Base-by-base conservation (phyloP, 305 asterid genomes). In the Stenogyne calaminthoides region DNA sequence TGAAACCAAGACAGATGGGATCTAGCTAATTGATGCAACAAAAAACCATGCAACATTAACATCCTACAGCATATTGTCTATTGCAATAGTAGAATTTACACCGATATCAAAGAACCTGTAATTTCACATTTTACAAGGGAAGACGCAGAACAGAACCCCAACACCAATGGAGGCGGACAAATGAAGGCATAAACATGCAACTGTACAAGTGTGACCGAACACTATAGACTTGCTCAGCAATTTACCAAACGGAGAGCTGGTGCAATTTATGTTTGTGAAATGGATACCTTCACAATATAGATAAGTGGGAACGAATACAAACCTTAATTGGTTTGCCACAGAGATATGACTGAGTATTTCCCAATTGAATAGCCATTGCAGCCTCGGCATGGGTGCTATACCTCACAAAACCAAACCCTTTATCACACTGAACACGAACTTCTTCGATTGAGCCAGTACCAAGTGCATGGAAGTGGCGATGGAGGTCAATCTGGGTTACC, bases 391-490 rank as follows among this genome's bases (percentile, higher is more conserved):
- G 98, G 70, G 84, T 93, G 82, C 83, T 89, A 81, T 87, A 93
- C 81, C 97, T 84, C 64, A 93, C 96, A 78, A 93, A 93, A 36
- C 97, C 96, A 81, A 93, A 93, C 6, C 97, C 96, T 80, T 93
- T 89, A 73, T 93, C 98, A 60, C 92, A 89, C 83, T 93, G 96
- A 66, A 91, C 81, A n/a, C 96, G 85, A 32, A 93, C 94, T 81
- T 93, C 96, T 84, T 91, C 97, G 36, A 93, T 91, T 67, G 90
- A 87, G 64, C 98, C 97, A 52, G 94, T 96, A 81, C 96, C 96
- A 70, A 93, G 94, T 49, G 90, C 69, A 79, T 89, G 90, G 73
- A 93, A 93, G 81, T 86, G 89, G 72, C 88, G 87, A 72, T 93
- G 98, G 58, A 91, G 98, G 74, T 91, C 97, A 66, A 79, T 80